phyloP scores from a whole-genome alignment of 345 rosid species.

The Eutrema japonicum region DNA sequence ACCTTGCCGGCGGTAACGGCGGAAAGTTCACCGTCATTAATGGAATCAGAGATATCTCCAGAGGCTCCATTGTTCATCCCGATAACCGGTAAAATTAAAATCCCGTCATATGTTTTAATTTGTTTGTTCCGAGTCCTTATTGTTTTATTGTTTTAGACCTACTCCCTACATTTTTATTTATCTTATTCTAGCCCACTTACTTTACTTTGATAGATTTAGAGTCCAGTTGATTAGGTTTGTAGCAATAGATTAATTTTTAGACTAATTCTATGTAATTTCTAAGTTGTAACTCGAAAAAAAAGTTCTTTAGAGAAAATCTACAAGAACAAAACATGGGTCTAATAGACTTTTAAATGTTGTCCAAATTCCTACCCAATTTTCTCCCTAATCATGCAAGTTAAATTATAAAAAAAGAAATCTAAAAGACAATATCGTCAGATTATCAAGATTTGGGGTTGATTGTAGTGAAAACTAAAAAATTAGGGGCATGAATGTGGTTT shows the following conservation, averaged over 20 bases:
- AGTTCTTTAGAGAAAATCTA: neutral
- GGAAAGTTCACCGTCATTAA: conserved; percentile 47
- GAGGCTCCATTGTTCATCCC: conserved; percentile 67
- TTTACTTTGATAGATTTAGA: neutral
- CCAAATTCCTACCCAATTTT: neutral
- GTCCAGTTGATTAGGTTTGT: neutral
- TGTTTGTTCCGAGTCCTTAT: neutral
- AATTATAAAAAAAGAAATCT: neutral
- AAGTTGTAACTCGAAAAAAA: neutral
- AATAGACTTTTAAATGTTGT: neutral
- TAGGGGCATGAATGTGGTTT: conserved; percentile 24
- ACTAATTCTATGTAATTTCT: too few relatives aligned
- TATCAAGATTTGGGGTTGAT: conserved; percentile 16
- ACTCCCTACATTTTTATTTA: neutral
- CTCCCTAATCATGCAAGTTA: neutral
- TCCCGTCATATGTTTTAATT: neutral
- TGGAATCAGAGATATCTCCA: conserved; percentile 62
- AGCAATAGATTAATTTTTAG: neutral
- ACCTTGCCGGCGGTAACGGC: conserved; percentile 26
- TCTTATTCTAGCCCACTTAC: neutral
- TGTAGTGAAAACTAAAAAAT: neutral
- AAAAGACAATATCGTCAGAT: neutral
- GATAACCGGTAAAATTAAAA: conserved; percentile 62
- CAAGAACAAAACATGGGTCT: too few relatives aligned
- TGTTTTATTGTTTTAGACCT: neutral